Conservation (phyloP, 1,139 yeast genomes). For the Yamadazyma triangularis region DNA sequence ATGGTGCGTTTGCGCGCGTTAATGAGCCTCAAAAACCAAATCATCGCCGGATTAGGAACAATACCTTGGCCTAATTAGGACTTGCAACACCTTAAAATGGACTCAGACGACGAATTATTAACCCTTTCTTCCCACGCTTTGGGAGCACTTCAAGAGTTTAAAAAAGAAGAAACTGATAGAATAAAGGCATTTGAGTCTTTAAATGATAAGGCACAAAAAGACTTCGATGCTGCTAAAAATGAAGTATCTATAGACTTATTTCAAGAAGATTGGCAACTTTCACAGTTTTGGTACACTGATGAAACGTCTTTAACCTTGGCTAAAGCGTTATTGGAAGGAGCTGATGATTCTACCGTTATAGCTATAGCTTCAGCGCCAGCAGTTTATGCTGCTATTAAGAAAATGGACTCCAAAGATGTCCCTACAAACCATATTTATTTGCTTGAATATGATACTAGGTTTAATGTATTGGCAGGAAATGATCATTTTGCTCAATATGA, state of each 20-base stretch:
- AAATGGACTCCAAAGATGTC: slow-evolving; percentile 44
- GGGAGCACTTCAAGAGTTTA: slow-evolving; percentile 74
- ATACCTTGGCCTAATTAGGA: no score
- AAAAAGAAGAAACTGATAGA: slow-evolving; percentile 59
- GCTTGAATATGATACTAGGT: slow-evolving; percentile 74
- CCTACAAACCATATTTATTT: slow-evolving; percentile 70
- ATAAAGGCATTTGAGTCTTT: slow-evolving; percentile 56
- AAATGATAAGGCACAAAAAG: slow-evolving; percentile 54
- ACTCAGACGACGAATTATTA: slow-evolving; percentile 37
- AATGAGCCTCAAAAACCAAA: no score
- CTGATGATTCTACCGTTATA: slow-evolving; percentile 63
- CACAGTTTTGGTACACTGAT: slow-evolving; percentile 87
- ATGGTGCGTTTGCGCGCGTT: no score
- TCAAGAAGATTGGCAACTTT: slow-evolving; percentile 89
- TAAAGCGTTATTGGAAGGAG: slow-evolving; percentile 69
- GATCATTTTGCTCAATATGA: slow-evolving; percentile 70
- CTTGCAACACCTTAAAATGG: slow-evolving; percentile 10
- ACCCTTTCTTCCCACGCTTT: slow-evolving; percentile 66
- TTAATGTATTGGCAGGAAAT: slow-evolving; percentile 65
- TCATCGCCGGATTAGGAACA: no score
- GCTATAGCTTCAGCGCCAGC: slow-evolving; percentile 88
- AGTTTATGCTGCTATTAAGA: slow-evolving; percentile 77
- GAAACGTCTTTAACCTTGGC: slow-evolving; percentile 66
- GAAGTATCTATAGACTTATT: slow-evolving; percentile 54
- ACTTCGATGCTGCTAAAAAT: slow-evolving; percentile 26